A percentile compares a stretch with the other conserved stretches of the same genome.
Evolutionary conservation across 352 stramenopile species (phyloP).

Genomic region (Globisporangium irregulare): DNA sequence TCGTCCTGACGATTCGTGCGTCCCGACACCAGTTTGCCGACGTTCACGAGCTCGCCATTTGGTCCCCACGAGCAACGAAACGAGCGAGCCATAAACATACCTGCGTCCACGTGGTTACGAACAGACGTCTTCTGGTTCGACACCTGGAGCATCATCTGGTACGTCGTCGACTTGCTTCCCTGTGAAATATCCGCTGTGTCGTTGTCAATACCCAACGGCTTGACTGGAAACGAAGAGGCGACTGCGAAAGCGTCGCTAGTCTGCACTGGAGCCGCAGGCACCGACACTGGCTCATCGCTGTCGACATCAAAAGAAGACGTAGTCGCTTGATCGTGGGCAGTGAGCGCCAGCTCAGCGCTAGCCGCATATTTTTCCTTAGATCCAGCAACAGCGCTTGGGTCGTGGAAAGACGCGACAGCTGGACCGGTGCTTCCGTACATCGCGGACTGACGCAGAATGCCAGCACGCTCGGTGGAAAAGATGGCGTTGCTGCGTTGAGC

Average conservation of each 20-base stretch:
- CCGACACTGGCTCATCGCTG: slow-evolving; percentile 14
- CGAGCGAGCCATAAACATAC: slow-evolving; percentile 74
- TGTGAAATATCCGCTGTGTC: slow-evolving; percentile 24
- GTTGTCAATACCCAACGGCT: slow-evolving; percentile 38
- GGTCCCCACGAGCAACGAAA: slow-evolving; percentile 83
- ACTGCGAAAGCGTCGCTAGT: slow-evolving; percentile 42
- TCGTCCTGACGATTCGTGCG: slow-evolving; percentile 21
- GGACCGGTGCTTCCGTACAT: slow-evolving; percentile 30
- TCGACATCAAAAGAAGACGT: slow-evolving; percentile 20
- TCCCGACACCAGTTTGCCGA: slow-evolving; percentile 40
- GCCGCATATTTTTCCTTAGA: not conserved
- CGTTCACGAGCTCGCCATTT: slow-evolving; percentile 70
- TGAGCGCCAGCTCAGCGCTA: not conserved
- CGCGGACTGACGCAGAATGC: slow-evolving; percentile 42
- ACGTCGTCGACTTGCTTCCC: slow-evolving; percentile 55
- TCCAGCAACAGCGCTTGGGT: not conserved
- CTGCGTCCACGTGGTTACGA: slow-evolving; percentile 55
- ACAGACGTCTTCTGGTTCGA: slow-evolving; percentile 32
- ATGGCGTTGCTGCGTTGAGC: slow-evolving; percentile 15
- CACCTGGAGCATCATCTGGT: slow-evolving; percentile 59
- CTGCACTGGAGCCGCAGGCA: slow-evolving; percentile 8
- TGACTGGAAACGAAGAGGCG: slow-evolving; percentile 23
- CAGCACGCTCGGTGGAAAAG: slow-evolving; percentile 32
- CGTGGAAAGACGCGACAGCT: slow-evolving; percentile 36
- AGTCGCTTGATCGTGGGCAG: not conserved